phyloP scores from a whole-genome alignment of 768 basidiomycete genomes.

The Tremella yokohamensis region DNA sequence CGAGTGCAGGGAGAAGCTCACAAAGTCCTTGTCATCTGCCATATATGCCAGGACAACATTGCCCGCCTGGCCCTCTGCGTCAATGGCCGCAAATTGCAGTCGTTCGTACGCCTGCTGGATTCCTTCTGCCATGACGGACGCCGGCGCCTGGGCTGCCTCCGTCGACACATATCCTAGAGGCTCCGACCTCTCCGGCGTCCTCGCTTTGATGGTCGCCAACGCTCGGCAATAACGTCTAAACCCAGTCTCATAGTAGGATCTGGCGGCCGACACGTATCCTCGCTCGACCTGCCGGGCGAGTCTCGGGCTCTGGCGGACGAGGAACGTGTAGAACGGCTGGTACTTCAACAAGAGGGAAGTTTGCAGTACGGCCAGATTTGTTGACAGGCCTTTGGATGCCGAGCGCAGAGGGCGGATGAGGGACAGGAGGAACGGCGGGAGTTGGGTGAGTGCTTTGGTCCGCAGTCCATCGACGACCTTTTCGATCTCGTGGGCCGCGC shows the following conservation, averaged over 20 bases:
- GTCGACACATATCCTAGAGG: constrained; percentile 57
- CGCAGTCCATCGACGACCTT: constrained; percentile 82
- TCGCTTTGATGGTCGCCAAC: constrained; percentile 66
- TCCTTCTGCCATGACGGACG: constrained; percentile 23
- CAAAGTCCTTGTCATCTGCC: constrained; percentile 83
- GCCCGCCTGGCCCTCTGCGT: constrained; percentile 59
- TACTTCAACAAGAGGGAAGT: constrained; percentile 81
- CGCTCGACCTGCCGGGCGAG: constrained; percentile 85
- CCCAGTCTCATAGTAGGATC: constrained; percentile 92
- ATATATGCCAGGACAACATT: constrained; percentile 76
- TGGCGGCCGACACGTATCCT: constrained; percentile 74
- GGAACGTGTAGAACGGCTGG: constrained; percentile 72
- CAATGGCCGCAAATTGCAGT: constrained; percentile 66
- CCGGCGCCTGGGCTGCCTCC: constrained; percentile 52
- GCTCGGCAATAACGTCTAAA: constrained; percentile 84
- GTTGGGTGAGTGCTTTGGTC: constrained; percentile 82
- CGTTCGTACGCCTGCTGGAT: constrained; percentile 53
- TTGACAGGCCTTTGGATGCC: constrained; percentile 58
- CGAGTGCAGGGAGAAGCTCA: constrained; percentile 52
- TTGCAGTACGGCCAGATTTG: constrained; percentile 90
- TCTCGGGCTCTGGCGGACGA: constrained; percentile 72
- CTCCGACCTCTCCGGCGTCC: constrained; percentile 65
- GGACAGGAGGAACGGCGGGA: constrained; percentile 78
- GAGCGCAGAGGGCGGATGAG: constrained; percentile 80
- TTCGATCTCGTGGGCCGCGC: constrained; percentile 75